These are phyloP conservation scores for Lagerstroemia speciosa DNA, from an alignment of 345 rosid genomes.

Conservation along the genomic window DNA sequence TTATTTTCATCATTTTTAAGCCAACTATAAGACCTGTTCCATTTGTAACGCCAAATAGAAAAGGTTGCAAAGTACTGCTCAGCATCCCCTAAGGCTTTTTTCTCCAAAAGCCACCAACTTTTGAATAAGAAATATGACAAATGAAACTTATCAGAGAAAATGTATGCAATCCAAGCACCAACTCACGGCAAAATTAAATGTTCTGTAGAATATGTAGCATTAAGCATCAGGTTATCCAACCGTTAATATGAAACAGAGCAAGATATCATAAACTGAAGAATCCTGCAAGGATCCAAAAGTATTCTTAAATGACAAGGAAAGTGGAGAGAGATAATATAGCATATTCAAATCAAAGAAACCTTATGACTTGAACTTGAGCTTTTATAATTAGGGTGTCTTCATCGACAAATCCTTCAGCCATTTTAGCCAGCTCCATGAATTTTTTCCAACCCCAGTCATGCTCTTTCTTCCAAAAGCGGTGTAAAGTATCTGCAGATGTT, in stretches of 20 bases:
- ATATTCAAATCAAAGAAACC: constrained; percentile 27
- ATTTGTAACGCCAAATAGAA: too few relatives aligned
- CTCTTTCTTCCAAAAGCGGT: constrained; percentile 90
- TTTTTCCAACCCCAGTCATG: constrained; percentile 99
- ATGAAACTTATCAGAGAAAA: too few relatives aligned
- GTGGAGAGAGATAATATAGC: neutral
- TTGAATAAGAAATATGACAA: too few relatives aligned
- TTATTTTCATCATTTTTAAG: too few relatives aligned
- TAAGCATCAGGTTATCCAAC: too few relatives aligned
- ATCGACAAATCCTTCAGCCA: constrained; percentile 78
- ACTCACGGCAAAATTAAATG: too few relatives aligned
- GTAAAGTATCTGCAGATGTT: constrained; percentile 60
- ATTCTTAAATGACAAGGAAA: neutral
- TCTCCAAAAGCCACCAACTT: too few relatives aligned
- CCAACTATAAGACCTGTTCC: too few relatives aligned
- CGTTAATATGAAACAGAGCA: neutral
- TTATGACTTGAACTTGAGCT: constrained; percentile 96
- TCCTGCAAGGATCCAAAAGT: neutral
- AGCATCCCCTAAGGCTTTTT: too few relatives aligned
- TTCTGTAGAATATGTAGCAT: too few relatives aligned
- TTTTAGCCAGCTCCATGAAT: constrained; percentile 81
- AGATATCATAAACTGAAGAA: neutral
- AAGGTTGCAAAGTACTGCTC: too few relatives aligned
- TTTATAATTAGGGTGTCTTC: constrained; percentile 73
- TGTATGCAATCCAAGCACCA: too few relatives aligned